Conservation (phyloP, 1,284 basidiomycete genomes). For the Veloporphyrellus conicus region DNA sequence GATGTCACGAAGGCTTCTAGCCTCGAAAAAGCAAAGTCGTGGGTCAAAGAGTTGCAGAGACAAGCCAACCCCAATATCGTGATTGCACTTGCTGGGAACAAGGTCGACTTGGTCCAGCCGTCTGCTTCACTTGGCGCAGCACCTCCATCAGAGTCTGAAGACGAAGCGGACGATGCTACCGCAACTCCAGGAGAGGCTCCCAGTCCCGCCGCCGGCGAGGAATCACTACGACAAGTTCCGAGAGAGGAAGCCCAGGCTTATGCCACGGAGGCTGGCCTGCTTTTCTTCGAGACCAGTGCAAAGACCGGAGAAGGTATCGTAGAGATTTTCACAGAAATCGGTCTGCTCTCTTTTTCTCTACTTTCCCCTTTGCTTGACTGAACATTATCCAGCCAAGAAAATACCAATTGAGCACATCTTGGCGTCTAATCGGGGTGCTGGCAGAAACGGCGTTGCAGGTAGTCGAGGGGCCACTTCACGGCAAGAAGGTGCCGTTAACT, state of each 20-base stretch:
- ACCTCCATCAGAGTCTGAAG: constrained; percentile 62
- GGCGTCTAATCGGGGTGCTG: constrained; percentile 64
- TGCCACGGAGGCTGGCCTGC: constrained; percentile 84
- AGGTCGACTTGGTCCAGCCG: constrained; percentile 86
- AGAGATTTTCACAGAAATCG: constrained; percentile 98
- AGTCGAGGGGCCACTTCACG: constrained; percentile 49
- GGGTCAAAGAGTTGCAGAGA: constrained; percentile 99
- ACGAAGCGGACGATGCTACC: constrained; percentile 81
- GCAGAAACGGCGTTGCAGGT: constrained; percentile 58
- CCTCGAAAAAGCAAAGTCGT: constrained; percentile 98
- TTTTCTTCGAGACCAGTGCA: constrained; percentile 98
- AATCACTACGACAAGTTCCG: constrained; percentile 81
- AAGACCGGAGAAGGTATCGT: constrained; percentile 97
- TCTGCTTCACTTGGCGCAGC: constrained; percentile 50
- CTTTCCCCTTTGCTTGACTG: constrained; percentile 1
- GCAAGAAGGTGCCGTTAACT: constrained; percentile 61
- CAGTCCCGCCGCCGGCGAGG: constrained; percentile 50
- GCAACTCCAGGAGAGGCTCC: constrained; percentile 74
- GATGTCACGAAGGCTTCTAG: constrained; percentile 93
- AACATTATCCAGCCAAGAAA: constrained; percentile 71
- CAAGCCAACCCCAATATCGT: constrained; percentile 99
- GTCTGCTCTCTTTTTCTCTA: constrained; percentile 42
- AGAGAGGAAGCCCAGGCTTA: constrained; percentile 95
- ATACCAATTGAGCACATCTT: constrained; percentile 92
- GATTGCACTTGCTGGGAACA: constrained; percentile 94